Evolutionary conservation across 164 flowering plant species (phyloP), one percentile per base, ranked within the genome.

Genomic region (Macadamia tetraphylla): DNA sequence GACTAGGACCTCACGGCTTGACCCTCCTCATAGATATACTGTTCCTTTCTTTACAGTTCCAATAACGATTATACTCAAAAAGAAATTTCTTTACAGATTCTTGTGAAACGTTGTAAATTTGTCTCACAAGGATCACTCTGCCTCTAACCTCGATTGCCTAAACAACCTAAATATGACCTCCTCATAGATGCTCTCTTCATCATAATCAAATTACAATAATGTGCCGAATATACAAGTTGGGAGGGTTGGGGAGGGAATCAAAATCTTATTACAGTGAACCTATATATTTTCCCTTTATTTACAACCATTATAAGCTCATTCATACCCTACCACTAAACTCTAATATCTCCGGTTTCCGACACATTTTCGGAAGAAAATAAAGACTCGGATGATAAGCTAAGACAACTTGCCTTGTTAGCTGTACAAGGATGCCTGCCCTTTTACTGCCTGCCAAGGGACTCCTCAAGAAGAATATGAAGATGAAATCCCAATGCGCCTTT

Each of bases 401-500:
- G 56, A 69, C 65, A 62, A 60, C 67, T 67, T 71, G 78, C 80
- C 73, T 56, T 52, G 78, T 78, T 75, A 75, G 76, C 86, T 83
- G 79, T 85, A 85, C 86, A 65, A 53, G 15, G 57, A 60, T 6
- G 17, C 56, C 44, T 32, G 58, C 43, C 46, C 57, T 23, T 53
- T 23, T 51, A 18, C 18, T 13, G 15, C 30, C 18, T 12, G 13
- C 17, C 15, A 3, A 60, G 10, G 18, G 18, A 9, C 30, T 9
- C 55, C 52, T 76, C 62, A 72, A 1, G 82, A 70, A 31, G 80
- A 65, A 42, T 56, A 48, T 0, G 79, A 75, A 17, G 82, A 55
- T 48, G 81, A 69, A 35, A 80, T 57, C 29, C 82, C 81, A 29
- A 84, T 84, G 71, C 79, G 86, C 63, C 85, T 77, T 68, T 86